Base-by-base conservation (phyloP, 148 eudicot species). In the Persicaria tinctoria region DNA sequence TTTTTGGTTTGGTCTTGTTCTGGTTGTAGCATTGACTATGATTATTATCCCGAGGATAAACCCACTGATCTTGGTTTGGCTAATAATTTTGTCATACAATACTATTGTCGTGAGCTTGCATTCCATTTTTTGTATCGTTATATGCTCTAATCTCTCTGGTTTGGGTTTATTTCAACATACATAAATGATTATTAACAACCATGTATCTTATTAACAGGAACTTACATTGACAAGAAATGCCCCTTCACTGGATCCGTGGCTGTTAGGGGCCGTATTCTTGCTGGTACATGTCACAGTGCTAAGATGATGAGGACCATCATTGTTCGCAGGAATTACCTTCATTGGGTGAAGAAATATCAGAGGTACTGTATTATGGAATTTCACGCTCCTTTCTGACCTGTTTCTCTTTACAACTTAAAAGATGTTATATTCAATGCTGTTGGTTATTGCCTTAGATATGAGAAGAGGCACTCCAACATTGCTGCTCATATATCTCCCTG, bases 161-260 rank as follows among this genome's bases (percentile, higher is more conserved):
- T 32, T 32, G 41, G 41, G 41, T 32, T 1, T 32, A 32, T 32
- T 32, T 32, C 41, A 32, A 32, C 2, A 32, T 32, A 2, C 41
- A 32, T 32, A 32, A 32, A 32, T 32, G 41, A 1, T 32, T 32
- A 32, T 32, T 32, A 32, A 32, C 41, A 32, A 32, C 41, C 41
- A 32, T 32, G 41, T 32, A 32, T 1, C 41, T 32, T 32, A 0
- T 53, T 16, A 53, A 53, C 57, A 53, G 57, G 57, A 9, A 53
- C 57, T 9, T 53, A 53, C 57, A 53, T 53, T 53, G 57, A 53
- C 57, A 53, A 53, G 57, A 53, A 53, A 53, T 53, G 57, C 57
- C 57, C 57, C 11, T 53, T 53, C 57, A 53, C 41, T 32, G 41
- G 41, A 32, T 32, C 41, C 2, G 41, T 32, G 41, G 41, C 41